Evolutionary conservation across 140 eudicot species (phyloP), one percentile per base, ranked within the genome.

Genomic region (Bidens hawaiensis): DNA sequence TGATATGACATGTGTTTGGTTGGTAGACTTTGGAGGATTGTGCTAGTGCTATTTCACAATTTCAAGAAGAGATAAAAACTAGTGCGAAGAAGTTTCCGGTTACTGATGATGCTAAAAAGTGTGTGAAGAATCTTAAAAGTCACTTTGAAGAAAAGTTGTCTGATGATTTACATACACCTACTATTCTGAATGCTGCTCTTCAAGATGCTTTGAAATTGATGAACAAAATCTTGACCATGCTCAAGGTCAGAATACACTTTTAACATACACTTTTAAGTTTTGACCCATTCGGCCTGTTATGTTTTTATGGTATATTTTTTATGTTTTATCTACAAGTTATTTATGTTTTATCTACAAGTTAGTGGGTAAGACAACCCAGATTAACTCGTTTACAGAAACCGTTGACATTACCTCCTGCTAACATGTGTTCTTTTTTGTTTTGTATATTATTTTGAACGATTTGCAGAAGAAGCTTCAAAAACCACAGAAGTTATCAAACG

Each of bases 1-100:
- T n/a, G n/a, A n/a, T n/a, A n/a, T 51, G 40, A 65, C 22, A 2
- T 52, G 64, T 42, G 28, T 61, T 48, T 64, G 31, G 19, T 72
- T 67, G 76, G 70, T 79, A 88, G 99, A 88, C 97, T 21, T 54
- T 88, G 69, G 78, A 78, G 75, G 96, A 82, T 58, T 85, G 83
- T 71, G 65, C 55, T 40, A 82, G 52, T 62, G 90, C 87, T 52
- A 30, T 88, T 27, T 63, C 62, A 15, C 70, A 54, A 41, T 59
- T 68, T 28, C 60, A 57, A 75, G 85, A 83, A 60, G 86, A 70
- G 53, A 57, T 27, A 41, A 18, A 48, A 21, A 36, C 72, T 38
- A 73, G 73, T 24, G 82, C 52, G 27, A 78, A 73, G 65, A 69
- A 74, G 60, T 68, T 50, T 61, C 26, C 73, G 14, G 28, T 70